Evolutionary conservation across 1,284 basidiomycete species (phyloP).

Genomic region (Mrakiaceae sp.): DNA sequence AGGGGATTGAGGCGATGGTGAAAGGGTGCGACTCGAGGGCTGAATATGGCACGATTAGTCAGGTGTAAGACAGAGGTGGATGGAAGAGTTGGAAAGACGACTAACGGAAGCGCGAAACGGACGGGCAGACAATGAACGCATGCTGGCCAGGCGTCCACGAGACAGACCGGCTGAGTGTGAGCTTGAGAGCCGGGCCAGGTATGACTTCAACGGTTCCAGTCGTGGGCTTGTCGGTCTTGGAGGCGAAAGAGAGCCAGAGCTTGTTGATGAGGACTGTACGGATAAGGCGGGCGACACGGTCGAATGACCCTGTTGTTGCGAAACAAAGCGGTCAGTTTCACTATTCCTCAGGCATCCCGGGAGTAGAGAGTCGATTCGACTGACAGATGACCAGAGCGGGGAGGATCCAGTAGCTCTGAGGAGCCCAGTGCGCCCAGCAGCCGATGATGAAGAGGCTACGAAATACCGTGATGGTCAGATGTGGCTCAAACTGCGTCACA

Average conservation of each 20-base stretch:
- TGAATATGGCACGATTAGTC: background rate
- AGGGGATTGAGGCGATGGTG: constrained; percentile 26
- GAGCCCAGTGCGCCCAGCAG: constrained; percentile 27
- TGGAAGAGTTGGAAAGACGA: background rate
- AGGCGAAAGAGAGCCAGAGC: constrained; percentile 35
- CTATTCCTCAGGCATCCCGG: too few relatives aligned
- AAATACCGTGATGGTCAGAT: too few relatives aligned
- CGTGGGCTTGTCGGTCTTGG: constrained; percentile 22
- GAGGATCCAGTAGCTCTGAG: constrained; percentile 2
- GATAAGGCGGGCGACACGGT: constrained; percentile 45
- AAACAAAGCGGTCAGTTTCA: too few relatives aligned
- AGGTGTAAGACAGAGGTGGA: too few relatives aligned
- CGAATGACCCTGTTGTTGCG: constrained; percentile 35
- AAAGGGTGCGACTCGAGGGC: constrained; percentile 34
- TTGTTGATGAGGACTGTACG: constrained; percentile 46
- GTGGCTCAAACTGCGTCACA: too few relatives aligned
- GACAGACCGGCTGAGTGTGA: constrained; percentile 40
- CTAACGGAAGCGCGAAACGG: constrained; percentile 23
- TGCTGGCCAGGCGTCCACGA: constrained; percentile 51
- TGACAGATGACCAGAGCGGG: background rate
- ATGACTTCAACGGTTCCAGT: constrained; percentile 22
- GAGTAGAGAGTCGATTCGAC: too few relatives aligned
- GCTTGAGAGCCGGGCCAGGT: constrained; percentile 42
- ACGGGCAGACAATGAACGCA: constrained; percentile 29
- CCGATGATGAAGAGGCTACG: constrained; percentile 26